Base-by-base conservation (phyloP, 768 basidiomycete genomes). In the Fibroporia radiculosa region DNA sequence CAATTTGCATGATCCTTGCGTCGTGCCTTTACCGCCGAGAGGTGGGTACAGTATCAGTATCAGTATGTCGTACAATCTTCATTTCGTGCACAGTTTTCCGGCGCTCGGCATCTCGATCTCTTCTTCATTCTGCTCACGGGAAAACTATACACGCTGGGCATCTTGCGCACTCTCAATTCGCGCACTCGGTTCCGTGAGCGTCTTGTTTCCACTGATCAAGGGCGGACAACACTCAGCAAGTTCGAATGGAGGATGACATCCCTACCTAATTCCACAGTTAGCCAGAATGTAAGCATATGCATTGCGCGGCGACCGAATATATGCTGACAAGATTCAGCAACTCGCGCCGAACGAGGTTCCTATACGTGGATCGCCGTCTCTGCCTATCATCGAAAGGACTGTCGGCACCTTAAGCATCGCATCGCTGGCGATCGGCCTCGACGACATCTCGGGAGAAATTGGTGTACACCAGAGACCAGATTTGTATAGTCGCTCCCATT, bases 101-200 rank as follows among this genome's bases (percentile, higher is more conserved):
- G 23, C 41, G 44, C 32, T 37, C 19, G 25, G 20, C 49, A 51
- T 39, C 48, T 56, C 39, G 55, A 51, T 25, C 53, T 75, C 4
- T 68, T 76, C 50, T 76, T 77, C 53, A 61, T 70, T 26, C 54
- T 76, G 14, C 56, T 73, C 38, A 72, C 73, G 3, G 74, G 74
- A 28, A 77, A 77, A 53, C 62, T 77, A 46, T 76, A 59, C 42
- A 57, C 53, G 11, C 49, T 60, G 16, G 60, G 56, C 25, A 46
- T 61, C 19, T 40, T 58, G 22, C 61, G 57, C n/a, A 60, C 52
- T 6, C 44, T 62, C n/a, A 62, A 63, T 48, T 55, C 59, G 38
- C 56, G 65, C 35, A 48, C 51, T 12, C 42, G 46, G 38, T 52
- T 65, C 45, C 59, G 60, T 20, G 49, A 47, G 26, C 52, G 51